Evolutionary conservation across 805 yeast species (phyloP), one percentile per base, ranked within the genome.

Genomic region (Tetrapisispora taiwanensis): DNA sequence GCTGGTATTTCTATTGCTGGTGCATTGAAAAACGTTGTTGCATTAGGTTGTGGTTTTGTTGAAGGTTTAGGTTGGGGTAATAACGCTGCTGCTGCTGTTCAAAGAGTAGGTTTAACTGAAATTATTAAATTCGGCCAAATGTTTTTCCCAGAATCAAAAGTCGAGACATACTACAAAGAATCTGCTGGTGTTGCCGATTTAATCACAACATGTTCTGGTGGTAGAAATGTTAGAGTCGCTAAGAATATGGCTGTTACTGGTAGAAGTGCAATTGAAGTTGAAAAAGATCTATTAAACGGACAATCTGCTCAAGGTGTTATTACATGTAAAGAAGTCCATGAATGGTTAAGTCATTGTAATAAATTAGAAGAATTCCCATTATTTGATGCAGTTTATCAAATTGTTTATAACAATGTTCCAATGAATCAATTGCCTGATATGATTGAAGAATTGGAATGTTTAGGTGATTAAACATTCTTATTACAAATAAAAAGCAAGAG

Each of bases 11-110:
- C 95, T 2, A 77, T 90, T 48, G 95, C 95, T 38, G 98, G 98
- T 60, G 98, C 98, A 7, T 75, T 90, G 66, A 90, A 90, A 71
- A 90, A 90, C 68, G 84, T 90, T 41, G 89, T 90, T 51, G 97
- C 98, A 26, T 72, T 87, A 60, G 92, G 95, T 51, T 96, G 94
- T 48, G 98, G 98, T 45, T 84, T 90, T 62, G 97, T 90, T 50
- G 95, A 86, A 67, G 97, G 97, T 54, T 75, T 84, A 51, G 95
- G 94, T 51, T 90, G 98, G 98, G 98, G 98, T 65, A 95, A 88
- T 68, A 90, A 90, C 64, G 97, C 98, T 52, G 87, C 89, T 67
- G 82, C 97, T 45, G 98, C 97, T 35, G 79, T 90, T 56, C 94
- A 90, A 88, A 78, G 98, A 70, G 81, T 89, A 52, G 98, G 98